Conservation (phyloP, 176 grass and related monocot species). For the Musa acuminata region DNA sequence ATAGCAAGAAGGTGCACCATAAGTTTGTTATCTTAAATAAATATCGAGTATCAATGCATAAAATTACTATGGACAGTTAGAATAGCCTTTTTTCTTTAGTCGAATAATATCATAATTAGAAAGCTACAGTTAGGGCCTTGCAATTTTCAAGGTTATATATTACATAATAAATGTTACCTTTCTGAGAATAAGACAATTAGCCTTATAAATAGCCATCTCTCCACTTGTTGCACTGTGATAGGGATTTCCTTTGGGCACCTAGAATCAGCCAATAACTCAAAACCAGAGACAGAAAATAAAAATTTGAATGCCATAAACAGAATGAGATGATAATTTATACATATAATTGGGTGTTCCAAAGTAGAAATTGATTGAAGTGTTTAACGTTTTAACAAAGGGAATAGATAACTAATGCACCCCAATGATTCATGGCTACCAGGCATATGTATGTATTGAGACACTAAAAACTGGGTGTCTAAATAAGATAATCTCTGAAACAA, state of each 20-base stretch:
- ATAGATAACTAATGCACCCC: not conserved
- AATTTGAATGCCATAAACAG: not conserved
- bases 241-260: slow-evolving; percentile 94
- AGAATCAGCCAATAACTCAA: not conserved
- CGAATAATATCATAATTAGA: no score
- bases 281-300: not conserved
- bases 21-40: no score
- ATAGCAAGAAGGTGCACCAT: no score
- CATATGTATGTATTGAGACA: no score
- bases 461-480: no score
- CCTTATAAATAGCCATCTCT: slow-evolving; percentile 91
- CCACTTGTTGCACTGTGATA: slow-evolving; percentile 92
- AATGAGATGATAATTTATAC: not conserved
- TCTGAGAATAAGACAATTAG: slow-evolving; percentile 78
- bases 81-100: no score
- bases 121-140: not conserved
- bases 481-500: no score
- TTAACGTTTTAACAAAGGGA: no score
- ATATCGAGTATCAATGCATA: no score
- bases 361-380: no score
- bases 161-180: slow-evolving; percentile 33
- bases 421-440: not conserved
- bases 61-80: no score
- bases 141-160: not conserved
- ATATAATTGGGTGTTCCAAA: not conserved